Conservation (phyloP, 768 basidiomycete genomes). For the Gloeopeniophorella convolvens region DNA sequence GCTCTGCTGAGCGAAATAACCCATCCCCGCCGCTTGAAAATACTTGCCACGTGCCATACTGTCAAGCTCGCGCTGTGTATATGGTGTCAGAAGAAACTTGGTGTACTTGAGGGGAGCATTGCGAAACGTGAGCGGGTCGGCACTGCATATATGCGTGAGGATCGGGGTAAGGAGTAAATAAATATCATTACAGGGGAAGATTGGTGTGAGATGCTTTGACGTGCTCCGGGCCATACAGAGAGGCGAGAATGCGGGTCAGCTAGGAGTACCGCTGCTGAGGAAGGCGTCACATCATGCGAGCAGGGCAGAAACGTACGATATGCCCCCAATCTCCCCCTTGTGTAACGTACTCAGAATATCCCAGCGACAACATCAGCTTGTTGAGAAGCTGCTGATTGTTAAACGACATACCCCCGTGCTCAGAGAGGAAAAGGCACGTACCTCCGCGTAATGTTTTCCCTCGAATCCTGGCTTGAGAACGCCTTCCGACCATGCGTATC, state of each 20-base stretch:
- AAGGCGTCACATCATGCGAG: neutral
- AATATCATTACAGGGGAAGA: constrained; percentile 22
- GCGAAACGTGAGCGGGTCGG: neutral
- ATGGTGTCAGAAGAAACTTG: no score
- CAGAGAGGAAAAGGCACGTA: constrained; percentile 15
- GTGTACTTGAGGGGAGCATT: no score
- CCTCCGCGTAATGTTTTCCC: constrained; percentile 49
- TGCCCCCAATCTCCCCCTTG: constrained; percentile 47
- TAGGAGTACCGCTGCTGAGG: no score
- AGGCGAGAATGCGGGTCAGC: constrained; percentile 26
- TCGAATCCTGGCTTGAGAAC: constrained; percentile 47
- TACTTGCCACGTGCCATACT: no score
- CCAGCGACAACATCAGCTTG: constrained; percentile 23
- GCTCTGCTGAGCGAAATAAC: no score
- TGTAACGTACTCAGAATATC: constrained; percentile 32
- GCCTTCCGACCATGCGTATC: constrained; percentile 56
- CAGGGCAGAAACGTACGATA: constrained; percentile 22
- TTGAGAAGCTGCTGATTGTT: constrained; percentile 13
- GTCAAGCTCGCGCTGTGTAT: no score
- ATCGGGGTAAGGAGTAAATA: neutral
- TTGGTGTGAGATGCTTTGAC: constrained; percentile 33
- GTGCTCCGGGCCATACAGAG: constrained; percentile 25
- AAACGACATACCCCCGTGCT: neutral
- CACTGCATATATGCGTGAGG: neutral
- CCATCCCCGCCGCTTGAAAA: no score